Evolutionary conservation across 768 basidiomycete species (phyloP).

Genomic region (Tricholoma sp.): DNA sequence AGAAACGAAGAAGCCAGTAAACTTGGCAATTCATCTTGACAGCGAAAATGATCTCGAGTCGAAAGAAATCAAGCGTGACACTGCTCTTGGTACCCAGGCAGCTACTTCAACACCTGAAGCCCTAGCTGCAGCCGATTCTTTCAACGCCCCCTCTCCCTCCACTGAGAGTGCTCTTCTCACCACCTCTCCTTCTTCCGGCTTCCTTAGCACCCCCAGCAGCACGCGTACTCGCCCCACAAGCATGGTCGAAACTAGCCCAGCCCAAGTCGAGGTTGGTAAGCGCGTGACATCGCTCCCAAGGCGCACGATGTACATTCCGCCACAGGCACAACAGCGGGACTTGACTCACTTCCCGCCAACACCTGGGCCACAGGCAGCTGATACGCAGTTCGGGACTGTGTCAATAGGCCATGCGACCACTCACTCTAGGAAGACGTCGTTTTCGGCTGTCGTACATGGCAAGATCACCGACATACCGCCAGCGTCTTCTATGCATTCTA

Average conservation of each 20-base stretch:
- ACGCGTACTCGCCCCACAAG: slow-evolving; percentile 25
- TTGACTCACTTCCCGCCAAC: slow-evolving; percentile 34
- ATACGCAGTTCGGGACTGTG: slow-evolving; percentile 22
- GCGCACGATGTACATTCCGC: slow-evolving; percentile 31
- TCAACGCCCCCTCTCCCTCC: neutral
- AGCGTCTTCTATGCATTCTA: slow-evolving; percentile 11
- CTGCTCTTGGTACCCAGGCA: neutral
- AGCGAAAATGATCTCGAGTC: neutral
- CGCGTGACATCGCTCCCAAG: slow-evolving; percentile 32
- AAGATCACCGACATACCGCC: slow-evolving; percentile 41
- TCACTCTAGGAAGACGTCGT: slow-evolving; percentile 24
- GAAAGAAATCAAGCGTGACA: neutral
- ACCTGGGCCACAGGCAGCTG: slow-evolving; percentile 17
- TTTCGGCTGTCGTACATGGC: slow-evolving; percentile 55
- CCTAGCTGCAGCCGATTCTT: neutral
- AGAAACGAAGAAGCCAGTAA: slow-evolving; percentile 7
- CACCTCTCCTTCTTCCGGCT: neutral
- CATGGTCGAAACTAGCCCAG: slow-evolving; percentile 36
- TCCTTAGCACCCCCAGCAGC: slow-evolving; percentile 4
- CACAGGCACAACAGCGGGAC: slow-evolving; percentile 22
- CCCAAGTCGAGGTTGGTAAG: slow-evolving; percentile 29
- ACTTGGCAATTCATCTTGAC: slow-evolving; percentile 1
- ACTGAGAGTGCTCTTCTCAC: neutral
- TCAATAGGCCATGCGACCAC: slow-evolving; percentile 12
- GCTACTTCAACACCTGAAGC: neutral